These are phyloP conservation scores for Tolypocladium paradoxum DNA, from an alignment of 2,329 filamentous ascomycete species.

Conservation along the genomic window DNA sequence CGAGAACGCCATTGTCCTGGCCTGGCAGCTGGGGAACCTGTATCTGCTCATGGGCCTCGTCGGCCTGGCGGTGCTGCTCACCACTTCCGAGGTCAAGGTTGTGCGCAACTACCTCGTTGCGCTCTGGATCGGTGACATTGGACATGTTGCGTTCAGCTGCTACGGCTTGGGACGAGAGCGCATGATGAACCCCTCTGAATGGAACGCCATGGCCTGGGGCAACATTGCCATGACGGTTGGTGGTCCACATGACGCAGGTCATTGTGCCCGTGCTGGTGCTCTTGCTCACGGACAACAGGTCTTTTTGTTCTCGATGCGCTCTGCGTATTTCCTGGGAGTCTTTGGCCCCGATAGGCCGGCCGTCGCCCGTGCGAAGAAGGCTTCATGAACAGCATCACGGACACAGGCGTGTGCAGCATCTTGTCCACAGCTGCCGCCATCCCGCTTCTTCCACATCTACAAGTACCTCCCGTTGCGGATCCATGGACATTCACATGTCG, in stretches of 20 bases:
- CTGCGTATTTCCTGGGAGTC: constrained; percentile 45
- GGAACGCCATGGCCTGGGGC: constrained; percentile 65
- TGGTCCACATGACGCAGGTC: not conserved
- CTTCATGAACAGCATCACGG: constrained; percentile 5
- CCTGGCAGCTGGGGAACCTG: constrained; percentile 58
- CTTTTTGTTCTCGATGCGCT: constrained; percentile 45
- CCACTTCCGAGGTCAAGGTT: constrained; percentile 53
- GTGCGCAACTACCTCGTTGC: constrained; percentile 57
- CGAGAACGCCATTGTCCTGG: constrained; percentile 42
- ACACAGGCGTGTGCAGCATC: not conserved
- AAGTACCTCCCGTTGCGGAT: not conserved
- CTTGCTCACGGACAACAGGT: constrained; percentile 19
- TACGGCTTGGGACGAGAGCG: constrained; percentile 47
- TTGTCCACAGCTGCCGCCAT: not conserved
- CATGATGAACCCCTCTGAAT: constrained; percentile 41
- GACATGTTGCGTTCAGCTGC: constrained; percentile 51
- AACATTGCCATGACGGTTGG: constrained; percentile 57
- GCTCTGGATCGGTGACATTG: constrained; percentile 54
- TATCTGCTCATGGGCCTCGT: constrained; percentile 57
- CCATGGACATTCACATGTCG: not conserved
- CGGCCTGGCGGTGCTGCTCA: constrained; percentile 52
- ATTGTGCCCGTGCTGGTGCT: not conserved
- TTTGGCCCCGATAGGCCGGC: constrained; percentile 38
- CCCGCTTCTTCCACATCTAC: not conserved
- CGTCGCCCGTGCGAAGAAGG: constrained; percentile 14